These are phyloP conservation scores for Kluyveromyces sp. DNA, from an alignment of 1,139 yeast species.

Conservation along the genomic window DNA sequence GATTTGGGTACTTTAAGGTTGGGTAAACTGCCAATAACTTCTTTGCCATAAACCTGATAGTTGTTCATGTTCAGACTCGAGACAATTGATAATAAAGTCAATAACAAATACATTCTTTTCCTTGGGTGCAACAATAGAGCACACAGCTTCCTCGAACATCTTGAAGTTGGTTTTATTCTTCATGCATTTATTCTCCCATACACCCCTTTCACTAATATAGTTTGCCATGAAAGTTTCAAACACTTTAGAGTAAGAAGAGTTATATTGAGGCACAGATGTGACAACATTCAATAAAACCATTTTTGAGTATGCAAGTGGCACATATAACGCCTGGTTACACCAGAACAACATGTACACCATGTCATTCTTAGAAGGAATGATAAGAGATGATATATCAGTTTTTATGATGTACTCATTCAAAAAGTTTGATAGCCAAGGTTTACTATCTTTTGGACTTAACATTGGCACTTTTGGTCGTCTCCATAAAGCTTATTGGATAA, in stretches of 20 bases:
- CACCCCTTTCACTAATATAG: constrained; percentile 38
- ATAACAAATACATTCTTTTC: constrained; percentile 52
- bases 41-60: constrained; percentile 44
- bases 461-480: constrained; percentile 42
- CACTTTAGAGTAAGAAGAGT: constrained; percentile 33
- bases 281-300: constrained; percentile 32
- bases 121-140: constrained; percentile 49
- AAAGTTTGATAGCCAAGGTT: constrained; percentile 40
- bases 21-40: constrained; percentile 50
- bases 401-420: constrained; percentile 41
- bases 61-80: constrained; percentile 43
- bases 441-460: constrained; percentile 60
- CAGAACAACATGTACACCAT: constrained; percentile 40
- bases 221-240: constrained; percentile 33
- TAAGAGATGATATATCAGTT: constrained; percentile 33
- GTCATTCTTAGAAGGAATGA: constrained; percentile 39
- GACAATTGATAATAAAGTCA: constrained; percentile 49
- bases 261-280: constrained; percentile 13
- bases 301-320: constrained; percentile 41
- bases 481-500: constrained; percentile 42
- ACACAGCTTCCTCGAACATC: constrained; percentile 48
- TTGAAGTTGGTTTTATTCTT: constrained; percentile 42
- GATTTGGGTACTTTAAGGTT: constrained; percentile 48
- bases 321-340: constrained; percentile 41
- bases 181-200: constrained; percentile 40